Base-by-base conservation (phyloP, 1,139 yeast species). In the Hansenula lynferdii region DNA sequence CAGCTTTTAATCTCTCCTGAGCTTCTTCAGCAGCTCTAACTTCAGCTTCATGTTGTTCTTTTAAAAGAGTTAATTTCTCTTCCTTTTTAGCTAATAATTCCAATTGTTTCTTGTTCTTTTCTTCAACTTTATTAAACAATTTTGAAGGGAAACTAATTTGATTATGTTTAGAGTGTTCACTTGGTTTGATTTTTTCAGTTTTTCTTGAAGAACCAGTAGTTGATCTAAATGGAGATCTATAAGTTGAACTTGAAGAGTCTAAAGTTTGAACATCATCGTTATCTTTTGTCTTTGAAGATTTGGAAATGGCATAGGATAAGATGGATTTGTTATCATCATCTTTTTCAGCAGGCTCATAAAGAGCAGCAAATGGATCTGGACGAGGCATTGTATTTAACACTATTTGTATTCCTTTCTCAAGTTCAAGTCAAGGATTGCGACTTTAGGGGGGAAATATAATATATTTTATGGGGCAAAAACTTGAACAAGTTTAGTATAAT, bases 221-320 rank as follows among this genome's bases (percentile, higher is more conserved):
- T 11, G 17, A 29, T 43, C 50, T 46, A 28, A 46, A 46, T 20
- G 50, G 50, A 3, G 50, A 46, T 26, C 38, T 37, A 25, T 46
- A 46, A 16, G 34, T 29, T 14, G 37, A 34, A 25, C 34, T 38
- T 3, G 31, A 28, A 3, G 31, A 28, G 14, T 18, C 31, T n/a
- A 9, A 22, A 4, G 33, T 15, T 17, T 34, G 39, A 19, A 33
- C 40, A 24, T 37, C 39, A 19, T 27, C 26, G 12, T 21, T 15
- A n/a, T 31, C 23, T 6, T 24, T 22, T 18, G 28, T 36, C 4
- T 24, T 32, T 8, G 32, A 28, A 27, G 4, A 22, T 18, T 23
- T 31, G 17, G 28, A 23, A 18, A 31, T 22, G n/a, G 34, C 34
- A 17, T 31, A 31, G 5, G 34, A 31, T 12, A 31, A 23, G 28